phyloP scores from a whole-genome alignment of 2,329 filamentous ascomycete genomes.

The Pseudodiploospora longispora region DNA sequence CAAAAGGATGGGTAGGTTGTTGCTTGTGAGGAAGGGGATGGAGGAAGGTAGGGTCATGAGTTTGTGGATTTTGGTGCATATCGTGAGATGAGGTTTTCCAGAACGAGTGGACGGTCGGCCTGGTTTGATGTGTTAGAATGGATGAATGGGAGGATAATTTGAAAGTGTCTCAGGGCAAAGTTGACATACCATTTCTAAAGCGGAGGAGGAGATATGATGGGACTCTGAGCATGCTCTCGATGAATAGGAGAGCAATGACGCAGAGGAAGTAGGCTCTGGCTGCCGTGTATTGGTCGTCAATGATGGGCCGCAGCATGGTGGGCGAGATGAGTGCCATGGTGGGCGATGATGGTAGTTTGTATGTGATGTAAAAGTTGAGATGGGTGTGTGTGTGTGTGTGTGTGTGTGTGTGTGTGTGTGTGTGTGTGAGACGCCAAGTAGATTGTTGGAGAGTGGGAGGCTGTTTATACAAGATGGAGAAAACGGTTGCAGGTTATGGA shows the following conservation, averaged over 20 bases:
- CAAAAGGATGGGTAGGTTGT: constrained; percentile 10
- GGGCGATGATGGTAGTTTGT: too few species aligned
- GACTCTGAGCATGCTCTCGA: constrained; percentile 12
- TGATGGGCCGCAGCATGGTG: constrained; percentile 9
- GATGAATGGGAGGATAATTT: too few species aligned
- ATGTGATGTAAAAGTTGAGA: too few species aligned
- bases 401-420: too few species aligned
- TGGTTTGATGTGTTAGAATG: neutral
- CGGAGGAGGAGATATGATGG: constrained; percentile 8
- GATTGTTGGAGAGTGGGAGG: too few species aligned
- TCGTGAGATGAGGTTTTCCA: neutral
- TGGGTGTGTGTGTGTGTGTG: too few species aligned
- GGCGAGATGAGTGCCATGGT: neutral
- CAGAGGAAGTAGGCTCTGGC: constrained; percentile 11
- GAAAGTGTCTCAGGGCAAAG: too few species aligned
- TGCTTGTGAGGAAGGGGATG: constrained; percentile 9
- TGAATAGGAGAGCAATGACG: constrained; percentile 13
- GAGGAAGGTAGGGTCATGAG: neutral
- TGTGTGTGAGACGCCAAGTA: too few species aligned
- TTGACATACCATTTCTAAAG: constrained; percentile 9
- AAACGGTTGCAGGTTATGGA: too few species aligned
- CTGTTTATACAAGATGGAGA: too few species aligned
- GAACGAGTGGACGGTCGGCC: neutral
- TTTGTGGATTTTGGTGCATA: constrained; percentile 1
- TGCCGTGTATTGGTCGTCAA: constrained; percentile 13